These are phyloP conservation scores for Nannochloris sp. DNA, from an alignment of 139 green algal species.

Conservation along the genomic window DNA sequence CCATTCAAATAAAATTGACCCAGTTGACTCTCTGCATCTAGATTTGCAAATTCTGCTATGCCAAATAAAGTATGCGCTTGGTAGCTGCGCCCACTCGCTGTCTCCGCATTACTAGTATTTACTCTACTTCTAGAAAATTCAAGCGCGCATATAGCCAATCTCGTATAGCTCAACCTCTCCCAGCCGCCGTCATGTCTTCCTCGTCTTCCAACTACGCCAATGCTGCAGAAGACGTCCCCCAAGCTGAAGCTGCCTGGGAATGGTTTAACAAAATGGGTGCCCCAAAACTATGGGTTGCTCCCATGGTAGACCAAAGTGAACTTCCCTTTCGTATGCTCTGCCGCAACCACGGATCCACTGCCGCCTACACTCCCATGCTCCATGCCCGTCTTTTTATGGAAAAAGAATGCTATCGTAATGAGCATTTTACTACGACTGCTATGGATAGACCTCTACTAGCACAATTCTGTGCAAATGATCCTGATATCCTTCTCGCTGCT, in stretches of 20 bases:
- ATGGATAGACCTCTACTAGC: conserved; percentile 84
- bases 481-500: conserved; percentile 69
- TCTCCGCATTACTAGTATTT: too few species aligned
- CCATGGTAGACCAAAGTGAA: conserved; percentile 97
- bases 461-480: conserved; percentile 98
- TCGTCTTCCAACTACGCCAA: neutral
- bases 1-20: too few species aligned
- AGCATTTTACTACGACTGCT: conserved; percentile 74
- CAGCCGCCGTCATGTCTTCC: neutral
- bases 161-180: too few species aligned
- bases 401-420: conserved; percentile 66
- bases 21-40: too few species aligned
- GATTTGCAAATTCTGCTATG: too few species aligned
- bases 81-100: too few species aligned
- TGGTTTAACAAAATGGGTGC: conserved; percentile 65
- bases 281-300: conserved; percentile 74
- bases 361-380: conserved; percentile 97
- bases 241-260: conserved; percentile 53
- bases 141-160: too few species aligned
- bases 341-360: conserved; percentile 72
- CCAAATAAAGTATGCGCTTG: too few species aligned
- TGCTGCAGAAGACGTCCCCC: conserved; percentile 16
- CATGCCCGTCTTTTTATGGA: conserved; percentile 83
- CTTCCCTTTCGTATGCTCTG: conserved; percentile 92
- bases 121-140: too few species aligned